A percentile compares a stretch with the other conserved stretches of the same genome.
These are phyloP conservation scores for Ceratocystis albifundus DNA, from an alignment of 2,329 filamentous ascomycete genomes.

Conservation along the genomic window DNA sequence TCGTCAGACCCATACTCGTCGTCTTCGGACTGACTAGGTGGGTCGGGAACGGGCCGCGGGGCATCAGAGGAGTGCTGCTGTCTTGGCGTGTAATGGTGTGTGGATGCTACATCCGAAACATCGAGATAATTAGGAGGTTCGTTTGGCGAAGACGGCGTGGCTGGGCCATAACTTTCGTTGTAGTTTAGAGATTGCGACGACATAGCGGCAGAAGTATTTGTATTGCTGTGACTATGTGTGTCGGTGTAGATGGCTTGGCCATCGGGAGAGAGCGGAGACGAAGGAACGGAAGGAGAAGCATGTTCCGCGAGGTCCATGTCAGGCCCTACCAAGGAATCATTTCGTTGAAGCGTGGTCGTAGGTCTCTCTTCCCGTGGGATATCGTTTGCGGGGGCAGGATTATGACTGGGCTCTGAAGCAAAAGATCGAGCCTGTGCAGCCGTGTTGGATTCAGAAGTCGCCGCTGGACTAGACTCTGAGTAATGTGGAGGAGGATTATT, in stretches of 20 bases:
- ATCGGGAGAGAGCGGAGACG: neutral
- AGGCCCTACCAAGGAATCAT: neutral
- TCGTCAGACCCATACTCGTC: conserved; percentile 47
- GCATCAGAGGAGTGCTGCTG: neutral
- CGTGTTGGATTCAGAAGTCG: neutral
- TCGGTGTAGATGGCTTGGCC: neutral
- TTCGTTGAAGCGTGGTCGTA: neutral
- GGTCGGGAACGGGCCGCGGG: neutral
- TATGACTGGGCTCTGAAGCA: neutral
- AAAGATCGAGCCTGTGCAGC: no score
- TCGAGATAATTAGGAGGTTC: neutral
- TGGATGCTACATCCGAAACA: neutral
- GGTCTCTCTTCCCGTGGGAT: neutral
- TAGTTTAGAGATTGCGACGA: neutral
- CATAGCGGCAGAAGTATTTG: neutral
- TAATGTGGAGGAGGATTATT: neutral
- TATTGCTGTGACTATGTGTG: neutral
- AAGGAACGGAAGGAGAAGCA: neutral
- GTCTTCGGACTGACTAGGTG: conserved; percentile 27
- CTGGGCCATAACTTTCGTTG: neutral
- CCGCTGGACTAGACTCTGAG: neutral
- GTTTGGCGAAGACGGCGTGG: neutral
- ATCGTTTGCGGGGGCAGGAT: neutral
- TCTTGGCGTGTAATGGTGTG: neutral
- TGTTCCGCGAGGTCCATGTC: neutral